phyloP scores from a whole-genome alignment of 768 basidiomycete species.

The Rhizopogon vesiculosus region DNA sequence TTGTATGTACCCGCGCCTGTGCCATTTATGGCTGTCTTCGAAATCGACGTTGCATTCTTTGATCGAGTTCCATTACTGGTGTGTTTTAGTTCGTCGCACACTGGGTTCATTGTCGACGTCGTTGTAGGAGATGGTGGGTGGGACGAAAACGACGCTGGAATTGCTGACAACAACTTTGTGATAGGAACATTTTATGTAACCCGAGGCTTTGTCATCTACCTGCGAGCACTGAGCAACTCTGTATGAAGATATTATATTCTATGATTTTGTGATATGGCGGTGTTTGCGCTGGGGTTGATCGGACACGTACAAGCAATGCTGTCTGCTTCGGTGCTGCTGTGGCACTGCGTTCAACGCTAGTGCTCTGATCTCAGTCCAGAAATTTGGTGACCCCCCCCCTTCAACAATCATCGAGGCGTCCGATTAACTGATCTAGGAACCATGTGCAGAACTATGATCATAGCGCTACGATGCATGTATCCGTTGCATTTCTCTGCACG shows the following conservation, averaged over 20 bases:
- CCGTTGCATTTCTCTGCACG: too few species aligned
- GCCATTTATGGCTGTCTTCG: conserved; percentile 1
- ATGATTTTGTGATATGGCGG: neutral
- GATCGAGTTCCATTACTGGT: neutral
- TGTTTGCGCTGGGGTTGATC: too few species aligned
- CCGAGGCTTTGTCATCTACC: conserved; percentile 29
- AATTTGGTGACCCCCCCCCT: too few species aligned
- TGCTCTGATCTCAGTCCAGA: too few species aligned
- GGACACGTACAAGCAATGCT: too few species aligned
- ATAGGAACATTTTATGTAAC: conserved; percentile 30
- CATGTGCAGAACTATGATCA: too few species aligned
- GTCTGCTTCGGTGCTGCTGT: too few species aligned
- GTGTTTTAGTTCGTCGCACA: neutral
- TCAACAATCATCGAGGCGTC: too few species aligned
- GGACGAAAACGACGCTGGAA: conserved; percentile 22
- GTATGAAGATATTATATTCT: neutral
- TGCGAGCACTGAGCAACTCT: neutral
- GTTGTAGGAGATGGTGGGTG: conserved; percentile 28
- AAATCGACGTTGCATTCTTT: neutral
- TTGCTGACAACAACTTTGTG: conserved; percentile 28
- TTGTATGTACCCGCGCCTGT: conserved; percentile 2
- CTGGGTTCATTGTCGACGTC: neutral
- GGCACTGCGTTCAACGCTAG: too few species aligned
- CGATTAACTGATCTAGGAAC: too few species aligned
- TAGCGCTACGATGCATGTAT: too few species aligned